These are phyloP conservation scores for Salvia rosmarinus DNA, from an alignment of 257 asterid genomes.

Conservation along the genomic window DNA sequence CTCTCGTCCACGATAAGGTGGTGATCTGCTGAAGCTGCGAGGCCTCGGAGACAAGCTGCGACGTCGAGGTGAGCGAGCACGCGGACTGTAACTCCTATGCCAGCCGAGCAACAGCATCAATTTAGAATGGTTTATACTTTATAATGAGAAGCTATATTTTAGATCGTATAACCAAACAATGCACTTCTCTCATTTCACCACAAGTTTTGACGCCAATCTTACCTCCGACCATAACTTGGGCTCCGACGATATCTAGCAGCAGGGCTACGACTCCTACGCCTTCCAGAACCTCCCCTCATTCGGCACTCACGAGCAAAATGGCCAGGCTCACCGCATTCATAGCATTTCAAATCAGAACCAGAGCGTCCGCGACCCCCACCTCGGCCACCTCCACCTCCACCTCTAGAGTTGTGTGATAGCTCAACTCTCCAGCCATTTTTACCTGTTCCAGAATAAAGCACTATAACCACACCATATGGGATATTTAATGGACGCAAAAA, in stretches of 20 bases:
- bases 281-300: slow-evolving; percentile 66
- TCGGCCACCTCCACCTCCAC: slow-evolving; percentile 71
- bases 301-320: slow-evolving; percentile 98
- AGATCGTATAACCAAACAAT: background rate
- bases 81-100: slow-evolving; percentile 85
- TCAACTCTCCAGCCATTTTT: slow-evolving; percentile 99
- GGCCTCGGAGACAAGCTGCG: slow-evolving; percentile 85
- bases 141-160: background rate
- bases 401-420: slow-evolving; percentile 89
- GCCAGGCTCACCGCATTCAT: slow-evolving; percentile 96
- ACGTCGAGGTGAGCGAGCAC: slow-evolving; percentile 76
- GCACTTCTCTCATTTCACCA: background rate
- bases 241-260: slow-evolving; percentile 80
- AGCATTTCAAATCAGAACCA: slow-evolving; percentile 90
- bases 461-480: background rate
- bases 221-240: slow-evolving; percentile 97
- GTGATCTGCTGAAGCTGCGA: slow-evolving; percentile 82
- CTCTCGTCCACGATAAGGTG: slow-evolving; percentile 80
- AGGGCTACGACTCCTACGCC: slow-evolving; percentile 94
- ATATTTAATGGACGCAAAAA: background rate
- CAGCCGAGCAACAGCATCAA: slow-evolving; percentile 28
- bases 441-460: slow-evolving; percentile 46
- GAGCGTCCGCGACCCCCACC: slow-evolving; percentile 83
- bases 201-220: background rate
- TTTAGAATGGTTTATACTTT: slow-evolving; percentile 4